A percentile compares a stretch with the other conserved stretches of the same genome.
Evolutionary conservation across 73 alveolate species (phyloP).

Genomic region (Tetrahymena borealis): DNA sequence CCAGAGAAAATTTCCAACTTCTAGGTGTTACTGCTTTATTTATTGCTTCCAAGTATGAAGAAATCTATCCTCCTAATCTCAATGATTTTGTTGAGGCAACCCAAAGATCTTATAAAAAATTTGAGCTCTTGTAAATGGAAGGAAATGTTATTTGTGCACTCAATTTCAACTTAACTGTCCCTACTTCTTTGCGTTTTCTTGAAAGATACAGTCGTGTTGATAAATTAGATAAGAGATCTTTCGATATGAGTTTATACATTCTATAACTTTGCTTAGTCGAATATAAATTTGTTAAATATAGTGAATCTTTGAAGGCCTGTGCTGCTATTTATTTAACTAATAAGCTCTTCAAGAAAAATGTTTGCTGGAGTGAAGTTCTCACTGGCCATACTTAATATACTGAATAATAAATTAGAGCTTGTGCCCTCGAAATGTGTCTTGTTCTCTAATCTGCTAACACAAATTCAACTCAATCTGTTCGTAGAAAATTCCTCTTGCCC

Average conservation of each 20-base stretch:
- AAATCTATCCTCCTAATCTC: slow-evolving; percentile 76
- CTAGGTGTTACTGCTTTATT: slow-evolving; percentile 76
- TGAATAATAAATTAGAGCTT: neutral
- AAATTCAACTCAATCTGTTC: neutral
- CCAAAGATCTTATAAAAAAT: slow-evolving; percentile 67
- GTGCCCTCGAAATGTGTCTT: neutral
- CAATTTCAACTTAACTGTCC: slow-evolving; percentile 66
- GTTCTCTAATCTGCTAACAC: neutral
- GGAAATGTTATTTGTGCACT: slow-evolving; percentile 55
- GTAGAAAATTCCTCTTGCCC: neutral
- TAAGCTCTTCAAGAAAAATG: neutral
- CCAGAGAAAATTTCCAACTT: slow-evolving; percentile 54
- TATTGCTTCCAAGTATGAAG: slow-evolving; percentile 80
- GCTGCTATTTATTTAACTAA: slow-evolving; percentile 45
- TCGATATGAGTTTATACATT: neutral
- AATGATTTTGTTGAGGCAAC: slow-evolving; percentile 70
- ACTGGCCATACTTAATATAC: neutral
- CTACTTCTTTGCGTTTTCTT: slow-evolving; percentile 49
- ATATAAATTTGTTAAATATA: slow-evolving; percentile 50
- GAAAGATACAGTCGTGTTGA: slow-evolving; percentile 42
- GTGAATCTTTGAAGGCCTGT: slow-evolving; percentile 52
- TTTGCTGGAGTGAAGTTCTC: neutral
- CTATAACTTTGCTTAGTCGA: slow-evolving; percentile 66
- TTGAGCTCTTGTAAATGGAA: slow-evolving; percentile 70
- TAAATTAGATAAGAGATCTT: neutral